Percentiles rank a stretch among this genome's conserved stretches.
These are phyloP conservation scores for Fusarium sp. DNA, from an alignment of 2,329 filamentous ascomycete genomes.

Conservation along the genomic window DNA sequence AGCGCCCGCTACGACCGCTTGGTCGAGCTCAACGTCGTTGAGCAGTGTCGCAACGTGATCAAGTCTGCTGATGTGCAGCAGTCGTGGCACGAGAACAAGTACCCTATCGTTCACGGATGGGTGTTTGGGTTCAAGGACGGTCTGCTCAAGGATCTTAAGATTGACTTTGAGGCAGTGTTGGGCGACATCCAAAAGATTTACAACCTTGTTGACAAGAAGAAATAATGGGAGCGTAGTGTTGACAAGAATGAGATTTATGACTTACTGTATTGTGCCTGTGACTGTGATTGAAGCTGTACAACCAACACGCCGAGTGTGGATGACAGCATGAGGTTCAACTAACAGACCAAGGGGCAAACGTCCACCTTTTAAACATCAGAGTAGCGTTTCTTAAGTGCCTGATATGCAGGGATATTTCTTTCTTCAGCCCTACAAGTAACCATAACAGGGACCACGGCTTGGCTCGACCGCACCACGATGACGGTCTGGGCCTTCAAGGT, in stretches of 20 bases:
- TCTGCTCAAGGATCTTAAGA: slow-evolving; percentile 71
- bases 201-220: slow-evolving; percentile 59
- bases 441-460: slow-evolving; percentile 37
- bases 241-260: slow-evolving; percentile 21
- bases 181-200: slow-evolving; percentile 73
- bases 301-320: not conserved
- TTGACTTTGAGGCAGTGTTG: slow-evolving; percentile 69
- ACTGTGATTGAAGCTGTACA: not conserved
- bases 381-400: slow-evolving; percentile 35
- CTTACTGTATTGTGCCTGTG: slow-evolving; percentile 1
- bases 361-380: slow-evolving; percentile 29
- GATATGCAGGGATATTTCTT: slow-evolving; percentile 34
- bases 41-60: slow-evolving; percentile 81
- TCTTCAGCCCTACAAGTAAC: slow-evolving; percentile 35
- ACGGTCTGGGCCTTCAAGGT: slow-evolving; percentile 39
- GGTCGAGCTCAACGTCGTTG: slow-evolving; percentile 84
- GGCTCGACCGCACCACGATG: slow-evolving; percentile 27
- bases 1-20: slow-evolving; percentile 74
- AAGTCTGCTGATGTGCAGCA: slow-evolving; percentile 85
- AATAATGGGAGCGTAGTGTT: slow-evolving; percentile 16
- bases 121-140: slow-evolving; percentile 78
- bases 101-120: slow-evolving; percentile 78
- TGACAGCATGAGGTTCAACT: not conserved
- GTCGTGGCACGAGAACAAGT: slow-evolving; percentile 70
- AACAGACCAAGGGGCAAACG: not conserved